Conservation (phyloP, 257 asterid genomes). For the Coffea eugenioides region DNA sequence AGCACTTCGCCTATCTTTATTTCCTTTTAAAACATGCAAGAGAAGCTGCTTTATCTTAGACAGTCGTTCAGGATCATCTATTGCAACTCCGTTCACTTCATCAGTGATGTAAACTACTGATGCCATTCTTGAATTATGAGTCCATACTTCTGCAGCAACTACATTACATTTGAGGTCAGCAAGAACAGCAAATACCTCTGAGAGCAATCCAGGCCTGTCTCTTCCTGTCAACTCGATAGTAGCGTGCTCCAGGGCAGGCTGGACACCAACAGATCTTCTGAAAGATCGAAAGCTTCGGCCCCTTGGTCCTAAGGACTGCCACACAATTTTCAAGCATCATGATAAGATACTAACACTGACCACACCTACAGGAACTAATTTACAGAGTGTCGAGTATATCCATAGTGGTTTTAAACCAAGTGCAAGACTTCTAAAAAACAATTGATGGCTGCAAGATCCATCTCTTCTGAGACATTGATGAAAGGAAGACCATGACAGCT, state of each 20-base stretch:
- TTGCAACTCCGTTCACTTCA: conserved; percentile 48
- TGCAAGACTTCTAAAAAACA: background rate
- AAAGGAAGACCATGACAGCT: background rate
- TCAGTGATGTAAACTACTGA: conserved; percentile 74
- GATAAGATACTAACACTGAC: background rate
- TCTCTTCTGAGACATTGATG: background rate
- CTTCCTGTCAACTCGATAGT: conserved; percentile 71
- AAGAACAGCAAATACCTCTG: conserved; percentile 80
- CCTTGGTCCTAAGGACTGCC: conserved; percentile 60
- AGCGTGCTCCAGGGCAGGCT: conserved; percentile 56
- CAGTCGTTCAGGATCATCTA: conserved; percentile 59
- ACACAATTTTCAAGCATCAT: conserved; percentile 11
- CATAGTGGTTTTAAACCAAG: background rate
- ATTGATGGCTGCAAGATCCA: background rate
- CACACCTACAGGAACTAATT: background rate
- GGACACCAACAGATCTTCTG: conserved; percentile 66
- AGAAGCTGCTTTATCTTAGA: conserved; percentile 63
- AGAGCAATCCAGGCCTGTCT: conserved; percentile 85
- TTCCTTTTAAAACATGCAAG: conserved; percentile 58
- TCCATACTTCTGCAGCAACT: conserved; percentile 91
- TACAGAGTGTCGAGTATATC: background rate
- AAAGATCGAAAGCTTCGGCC: conserved; percentile 48
- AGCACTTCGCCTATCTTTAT: conserved; percentile 59
- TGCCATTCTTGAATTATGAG: conserved; percentile 89
- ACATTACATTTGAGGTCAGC: conserved; percentile 72